Base-by-base conservation (phyloP, 2,329 filamentous ascomycete genomes). In the Aureobasidium sp. region DNA sequence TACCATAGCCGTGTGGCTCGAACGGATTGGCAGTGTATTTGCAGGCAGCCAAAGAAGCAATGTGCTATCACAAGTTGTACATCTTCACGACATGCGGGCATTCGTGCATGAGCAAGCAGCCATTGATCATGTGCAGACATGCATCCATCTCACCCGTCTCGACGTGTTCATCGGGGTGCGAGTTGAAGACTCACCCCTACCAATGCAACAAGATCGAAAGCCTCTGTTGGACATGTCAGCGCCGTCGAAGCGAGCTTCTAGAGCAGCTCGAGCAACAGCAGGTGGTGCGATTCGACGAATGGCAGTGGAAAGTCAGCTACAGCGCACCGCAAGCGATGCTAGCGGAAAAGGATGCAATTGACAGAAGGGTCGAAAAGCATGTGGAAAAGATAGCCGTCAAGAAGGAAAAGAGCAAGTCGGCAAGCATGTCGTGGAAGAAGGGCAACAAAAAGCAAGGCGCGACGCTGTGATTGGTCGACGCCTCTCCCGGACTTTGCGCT, bases 71-170 rank as follows among this genome's bases (percentile, higher is more conserved):
- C 65, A 71, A 68, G 40, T 69, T 74, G 33, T 72, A 69, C 66
- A 73, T 77, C 61, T 77, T 74, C 66, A 62, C 70, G 8, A 70
- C 68, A 33, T 78, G 75, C 67, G 75, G 75, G 21, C 76, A 78
- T 65, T 71, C 71, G 17, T 67, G 66, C 13, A 70, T 70, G 60
- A 69, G 71, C 37, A 61, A 66, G 0, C 65, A 60, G 15, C 74
- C 74, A 4, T 61, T 75, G 33, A 65, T 70, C 35, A 67, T 66
- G 58, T 78, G 75, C 64, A 67, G 66, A 31, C 60, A 68, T 54
- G 67, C 68, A 17, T 66, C 66, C n/a, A 62, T 64, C 50, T 61
- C 64, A 23, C 65, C 68, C 13, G 54, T 42, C 35, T 43, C 60
- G 31, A 62, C 62, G 9, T 67, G 59, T 61, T 68, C 67, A 11